A percentile compares a stretch with the other conserved stretches of the same genome.
These are phyloP conservation scores for Aspergillus sclerotioniger DNA, from an alignment of 495 filamentous ascomycete genomes.

Conservation along the genomic window DNA sequence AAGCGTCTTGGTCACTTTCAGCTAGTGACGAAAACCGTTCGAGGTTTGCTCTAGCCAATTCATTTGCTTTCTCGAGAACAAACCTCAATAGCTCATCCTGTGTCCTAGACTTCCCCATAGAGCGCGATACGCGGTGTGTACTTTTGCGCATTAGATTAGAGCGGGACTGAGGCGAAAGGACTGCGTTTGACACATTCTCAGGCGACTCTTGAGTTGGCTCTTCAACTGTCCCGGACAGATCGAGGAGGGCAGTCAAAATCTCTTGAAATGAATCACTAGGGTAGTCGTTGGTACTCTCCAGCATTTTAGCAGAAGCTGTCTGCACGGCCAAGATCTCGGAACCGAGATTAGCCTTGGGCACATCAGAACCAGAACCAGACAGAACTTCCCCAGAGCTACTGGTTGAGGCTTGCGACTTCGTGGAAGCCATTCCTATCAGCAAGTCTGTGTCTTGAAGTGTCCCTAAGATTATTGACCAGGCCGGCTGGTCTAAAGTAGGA, in stretches of 20 bases:
- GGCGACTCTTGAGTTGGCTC: constrained; percentile 27
- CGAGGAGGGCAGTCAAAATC: constrained; percentile 70
- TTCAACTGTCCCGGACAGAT: constrained; percentile 51
- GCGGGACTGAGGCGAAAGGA: constrained; percentile 31
- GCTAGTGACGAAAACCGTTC: constrained; percentile 63
- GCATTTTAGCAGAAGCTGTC: constrained; percentile 77
- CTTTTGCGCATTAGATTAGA: constrained; percentile 51
- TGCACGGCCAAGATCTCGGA: constrained; percentile 85
- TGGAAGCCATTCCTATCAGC: constrained; percentile 62
- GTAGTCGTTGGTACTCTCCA: constrained; percentile 87
- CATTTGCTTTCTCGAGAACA: constrained; percentile 76
- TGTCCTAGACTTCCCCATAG: constrained; percentile 41
- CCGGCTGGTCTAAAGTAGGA: constrained; percentile 70
- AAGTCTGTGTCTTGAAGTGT: constrained; percentile 89
- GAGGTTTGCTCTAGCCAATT: constrained; percentile 76
- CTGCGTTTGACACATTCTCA: constrained; percentile 19
- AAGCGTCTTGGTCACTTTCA: constrained; percentile 63
- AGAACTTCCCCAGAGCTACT: constrained; percentile 30
- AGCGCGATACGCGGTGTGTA: constrained; percentile 56
- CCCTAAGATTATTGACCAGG: constrained; percentile 89
- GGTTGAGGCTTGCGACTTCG: constrained; percentile 31
- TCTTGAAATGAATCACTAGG: constrained; percentile 78
- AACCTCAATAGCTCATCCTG: constrained; percentile 58
- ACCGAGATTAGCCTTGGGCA: constrained; percentile 59
- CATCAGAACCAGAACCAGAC: constrained; percentile 39